phyloP scores from a whole-genome alignment of 306 rosid genomes.

The Hylodesmum podocarpum region DNA sequence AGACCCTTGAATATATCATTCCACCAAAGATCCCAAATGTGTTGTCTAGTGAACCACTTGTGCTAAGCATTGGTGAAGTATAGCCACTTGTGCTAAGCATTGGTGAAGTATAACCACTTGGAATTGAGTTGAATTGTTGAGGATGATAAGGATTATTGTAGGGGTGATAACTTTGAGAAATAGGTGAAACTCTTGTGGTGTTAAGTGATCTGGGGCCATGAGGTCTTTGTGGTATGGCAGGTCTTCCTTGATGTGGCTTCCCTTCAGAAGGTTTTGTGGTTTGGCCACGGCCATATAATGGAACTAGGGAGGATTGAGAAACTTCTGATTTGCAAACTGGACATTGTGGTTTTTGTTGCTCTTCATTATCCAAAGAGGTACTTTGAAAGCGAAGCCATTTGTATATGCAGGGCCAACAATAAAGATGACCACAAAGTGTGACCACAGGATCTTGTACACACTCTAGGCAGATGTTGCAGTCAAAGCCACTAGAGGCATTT shows the following conservation, averaged over 20 bases:
- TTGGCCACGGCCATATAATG: constrained; percentile 72
- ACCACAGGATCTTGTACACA: constrained; percentile 86
- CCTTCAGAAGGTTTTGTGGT: constrained; percentile 36
- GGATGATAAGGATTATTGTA: constrained; percentile 39
- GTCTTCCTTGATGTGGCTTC: constrained; percentile 41
- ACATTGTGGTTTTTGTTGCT: constrained; percentile 49
- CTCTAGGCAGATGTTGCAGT: constrained; percentile 91
- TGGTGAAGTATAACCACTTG: constrained; percentile 33
- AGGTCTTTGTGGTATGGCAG: constrained; percentile 68
- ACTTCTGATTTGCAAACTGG: constrained; percentile 91
- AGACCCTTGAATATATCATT: constrained; percentile 65
- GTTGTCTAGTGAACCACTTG: constrained; percentile 43
- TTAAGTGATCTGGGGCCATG: constrained; percentile 44
- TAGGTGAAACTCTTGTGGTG: constrained; percentile 22
- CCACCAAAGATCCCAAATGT: constrained; percentile 59
- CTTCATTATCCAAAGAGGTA: constrained; percentile 25
- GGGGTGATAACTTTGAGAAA: constrained; percentile 35
- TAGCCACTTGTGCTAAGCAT: constrained; percentile 36
- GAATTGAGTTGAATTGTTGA: constrained; percentile 37
- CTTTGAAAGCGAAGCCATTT: constrained; percentile 68
- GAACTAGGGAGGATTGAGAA: constrained; percentile 66
- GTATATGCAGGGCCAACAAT: constrained; percentile 97
- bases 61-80: constrained; percentile 40
- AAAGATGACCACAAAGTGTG: constrained; percentile 94
- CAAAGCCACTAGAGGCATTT: constrained; percentile 52